phyloP scores from a whole-genome alignment of 202 grass and related monocot species.

The Dendrocalamus latiflorus region DNA sequence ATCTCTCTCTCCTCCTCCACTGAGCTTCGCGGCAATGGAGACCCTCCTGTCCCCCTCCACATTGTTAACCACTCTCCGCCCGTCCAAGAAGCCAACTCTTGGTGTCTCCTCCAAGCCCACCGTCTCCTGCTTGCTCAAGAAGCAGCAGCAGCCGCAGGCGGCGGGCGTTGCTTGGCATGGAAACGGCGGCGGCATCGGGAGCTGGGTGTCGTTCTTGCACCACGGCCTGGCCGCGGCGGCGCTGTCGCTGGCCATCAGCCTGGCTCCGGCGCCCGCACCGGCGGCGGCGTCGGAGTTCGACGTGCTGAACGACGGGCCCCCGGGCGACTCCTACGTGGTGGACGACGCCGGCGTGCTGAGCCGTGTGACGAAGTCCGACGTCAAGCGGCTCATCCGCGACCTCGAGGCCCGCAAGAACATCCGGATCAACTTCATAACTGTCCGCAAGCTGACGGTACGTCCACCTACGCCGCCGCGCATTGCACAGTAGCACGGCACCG shows the following conservation, averaged over 20 bases:
- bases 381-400: conserved; percentile 70
- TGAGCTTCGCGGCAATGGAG: conserved; percentile 43
- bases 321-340: conserved; percentile 68
- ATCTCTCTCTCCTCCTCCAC: neutral
- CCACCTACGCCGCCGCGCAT: neutral
- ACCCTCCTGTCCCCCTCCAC: conserved; percentile 55
- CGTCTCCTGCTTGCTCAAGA: conserved; percentile 39
- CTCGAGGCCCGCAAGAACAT: conserved; percentile 84
- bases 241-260: conserved; percentile 72
- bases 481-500: neutral
- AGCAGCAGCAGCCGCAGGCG: neutral
- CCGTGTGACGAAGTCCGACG: conserved; percentile 92
- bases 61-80: conserved; percentile 38
- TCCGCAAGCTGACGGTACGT: conserved; percentile 88
- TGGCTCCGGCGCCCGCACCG: conserved; percentile 49
- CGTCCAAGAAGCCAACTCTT: conserved; percentile 20
- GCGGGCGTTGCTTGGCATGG: neutral
- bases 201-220: conserved; percentile 62
- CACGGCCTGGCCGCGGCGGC: conserved; percentile 72
- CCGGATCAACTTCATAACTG: conserved; percentile 85
- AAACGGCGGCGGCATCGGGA: neutral
- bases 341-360: conserved; percentile 96
- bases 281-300: conserved; percentile 81
- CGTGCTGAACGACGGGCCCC: conserved; percentile 74
- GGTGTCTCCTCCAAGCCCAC: conserved; percentile 11